Evolutionary conservation across 768 basidiomycete species (phyloP), one percentile per base, ranked within the genome.

Genomic region (Tricholoma saponaceum): DNA sequence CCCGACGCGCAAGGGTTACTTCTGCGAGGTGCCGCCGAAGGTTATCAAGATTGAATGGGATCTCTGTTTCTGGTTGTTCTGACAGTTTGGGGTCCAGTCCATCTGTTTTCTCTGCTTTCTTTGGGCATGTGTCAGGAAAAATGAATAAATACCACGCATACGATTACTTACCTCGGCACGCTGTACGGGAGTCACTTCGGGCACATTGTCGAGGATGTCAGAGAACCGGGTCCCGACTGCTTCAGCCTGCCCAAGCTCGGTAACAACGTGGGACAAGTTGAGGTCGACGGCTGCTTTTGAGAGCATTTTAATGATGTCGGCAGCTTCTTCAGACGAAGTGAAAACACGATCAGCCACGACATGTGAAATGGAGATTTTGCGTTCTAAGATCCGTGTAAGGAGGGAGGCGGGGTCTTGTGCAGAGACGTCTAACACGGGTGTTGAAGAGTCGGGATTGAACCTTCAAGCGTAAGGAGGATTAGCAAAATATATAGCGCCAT

Each of bases 21-120:
- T 83, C 73, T 2, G 81, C 74, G 18, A 95, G 80, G 65, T 89
- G 86, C 22, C 80, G 79, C 20, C 90, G 85, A 32, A 95, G 78
- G 52, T 82, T 83, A 20, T 80, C 76, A 52, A 94, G 77, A 66
- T 92, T 91, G 74, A 90, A 93, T 1, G 90, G 90, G 6, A 90
- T 73, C 60, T 82, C 77, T 25, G 60, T 53, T 43, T 68, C 52
- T 9, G 59, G 64, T 5, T 64, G 62, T 23, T 30, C 47, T 13
- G 9, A n/a, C 8, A 30, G 8, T 12, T 64, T 67, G 39, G 62
- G 55, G 41, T 57, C 57, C 51, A 64, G 61, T 14, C 14, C 54
- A 60, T 55, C 63, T 67, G 65, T 65, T 49, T 20, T 54, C 51
- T 46, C 57, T 23, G 57, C 52, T 50, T 57, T 39, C 53, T 37